Evolutionary conservation across 495 filamentous ascomycete genomes (phyloP).

Genomic region (Cercophora newfieldiana): DNA sequence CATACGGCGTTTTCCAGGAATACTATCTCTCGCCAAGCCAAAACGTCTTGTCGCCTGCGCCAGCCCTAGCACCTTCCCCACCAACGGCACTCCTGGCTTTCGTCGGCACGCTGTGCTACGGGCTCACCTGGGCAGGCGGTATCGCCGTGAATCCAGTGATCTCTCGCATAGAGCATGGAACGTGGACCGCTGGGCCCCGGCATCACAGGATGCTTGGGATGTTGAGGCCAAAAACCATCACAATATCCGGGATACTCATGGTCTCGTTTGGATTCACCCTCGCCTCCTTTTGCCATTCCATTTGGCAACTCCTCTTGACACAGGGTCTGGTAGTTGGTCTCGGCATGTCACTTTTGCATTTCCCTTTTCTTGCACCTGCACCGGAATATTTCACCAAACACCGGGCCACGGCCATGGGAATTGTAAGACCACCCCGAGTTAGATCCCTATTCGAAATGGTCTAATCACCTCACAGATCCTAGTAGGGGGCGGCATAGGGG

Average conservation of each 20-base stretch:
- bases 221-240: slow-evolving; percentile 31
- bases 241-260: slow-evolving; percentile 36
- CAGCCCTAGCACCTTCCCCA: slow-evolving; percentile 31
- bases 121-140: slow-evolving; percentile 53
- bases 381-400: slow-evolving; percentile 52
- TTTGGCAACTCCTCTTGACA: slow-evolving; percentile 52
- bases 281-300: slow-evolving; percentile 36
- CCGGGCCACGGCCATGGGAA: slow-evolving; percentile 52
- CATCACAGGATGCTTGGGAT: slow-evolving; percentile 27
- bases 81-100: slow-evolving; percentile 48
- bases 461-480: too few relatives aligned
- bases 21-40: slow-evolving; percentile 48
- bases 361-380: slow-evolving; percentile 47
- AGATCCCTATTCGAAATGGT: too few relatives aligned
- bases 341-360: slow-evolving; percentile 52
- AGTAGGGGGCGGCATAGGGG: too few relatives aligned
- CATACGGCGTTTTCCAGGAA: slow-evolving; percentile 51
- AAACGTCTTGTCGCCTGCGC: slow-evolving; percentile 36
- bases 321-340: slow-evolving; percentile 50
- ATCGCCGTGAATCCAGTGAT: slow-evolving; percentile 52
- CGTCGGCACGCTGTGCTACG: slow-evolving; percentile 49
- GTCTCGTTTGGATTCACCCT: slow-evolving; percentile 40
- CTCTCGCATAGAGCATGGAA: slow-evolving; percentile 38
- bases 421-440: too few relatives aligned
- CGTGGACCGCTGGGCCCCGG: slow-evolving; percentile 28